phyloP scores from a whole-genome alignment of 306 rosid genomes.

The Lablab purpureus region DNA sequence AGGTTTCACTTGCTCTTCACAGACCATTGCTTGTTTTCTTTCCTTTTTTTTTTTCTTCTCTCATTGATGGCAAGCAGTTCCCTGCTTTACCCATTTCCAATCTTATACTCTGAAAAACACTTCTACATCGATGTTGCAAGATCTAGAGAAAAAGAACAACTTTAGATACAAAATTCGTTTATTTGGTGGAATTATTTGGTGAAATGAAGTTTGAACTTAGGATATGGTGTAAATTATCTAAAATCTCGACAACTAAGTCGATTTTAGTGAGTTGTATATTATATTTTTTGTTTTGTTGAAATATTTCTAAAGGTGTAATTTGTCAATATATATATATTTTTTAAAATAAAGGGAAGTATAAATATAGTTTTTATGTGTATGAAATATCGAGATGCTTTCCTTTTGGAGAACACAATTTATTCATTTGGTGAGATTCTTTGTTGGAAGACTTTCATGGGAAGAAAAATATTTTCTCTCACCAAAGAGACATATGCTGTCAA shows the following conservation, averaged over 20 bases:
- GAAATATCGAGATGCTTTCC: no score
- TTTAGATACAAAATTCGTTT: conserved; percentile 10
- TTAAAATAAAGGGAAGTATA: not conserved
- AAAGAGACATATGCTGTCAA: no score
- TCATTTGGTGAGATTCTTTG: conserved; percentile 17
- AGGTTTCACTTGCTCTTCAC: conserved; percentile 42
- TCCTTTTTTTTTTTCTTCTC: not conserved
- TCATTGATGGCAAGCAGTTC: conserved; percentile 26
- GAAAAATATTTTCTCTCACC: no score
- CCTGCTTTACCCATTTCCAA: not conserved
- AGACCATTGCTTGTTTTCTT: conserved; percentile 21
- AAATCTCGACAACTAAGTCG: not conserved
- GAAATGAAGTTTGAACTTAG: not conserved
- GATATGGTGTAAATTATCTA: not conserved
- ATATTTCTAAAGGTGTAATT: not conserved
- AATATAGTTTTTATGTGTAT: no score
- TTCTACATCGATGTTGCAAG: conserved; percentile 28
- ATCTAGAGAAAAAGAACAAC: conserved; percentile 34
- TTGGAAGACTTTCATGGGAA: not conserved
- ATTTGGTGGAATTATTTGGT: conserved; percentile 25
- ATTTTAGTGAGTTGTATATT: not conserved
- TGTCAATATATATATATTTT: no score
- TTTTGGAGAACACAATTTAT: not conserved
- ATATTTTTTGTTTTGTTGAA: no score
- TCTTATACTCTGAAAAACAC: conserved; percentile 23